A percentile compares a stretch with the other conserved stretches of the same genome.
Evolutionary conservation across 257 asterid genomes (phyloP).

Genomic region (Rehmannia glutinosa): DNA sequence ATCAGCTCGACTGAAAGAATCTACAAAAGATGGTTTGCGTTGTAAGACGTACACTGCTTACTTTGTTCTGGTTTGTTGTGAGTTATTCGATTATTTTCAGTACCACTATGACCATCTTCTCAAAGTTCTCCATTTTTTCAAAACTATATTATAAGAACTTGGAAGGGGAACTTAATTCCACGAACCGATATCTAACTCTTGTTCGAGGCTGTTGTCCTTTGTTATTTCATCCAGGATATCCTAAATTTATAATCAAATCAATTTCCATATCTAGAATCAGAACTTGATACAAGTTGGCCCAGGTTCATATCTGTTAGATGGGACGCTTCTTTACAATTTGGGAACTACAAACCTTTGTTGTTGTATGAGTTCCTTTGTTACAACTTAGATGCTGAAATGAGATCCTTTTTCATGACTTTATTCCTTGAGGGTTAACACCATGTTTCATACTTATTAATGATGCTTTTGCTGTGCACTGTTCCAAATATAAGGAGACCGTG

Average conservation of each 20-base stretch:
- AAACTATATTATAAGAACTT: neutral
- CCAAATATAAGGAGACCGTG: too few species aligned
- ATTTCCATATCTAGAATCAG: neutral
- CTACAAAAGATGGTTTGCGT: conserved; percentile 59
- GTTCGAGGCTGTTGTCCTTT: neutral
- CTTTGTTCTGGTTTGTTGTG: neutral
- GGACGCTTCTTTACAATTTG: too few species aligned
- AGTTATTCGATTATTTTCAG: neutral
- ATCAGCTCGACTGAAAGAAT: conserved; percentile 64
- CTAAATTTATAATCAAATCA: neutral
- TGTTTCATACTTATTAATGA: too few species aligned
- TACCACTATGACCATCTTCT: neutral
- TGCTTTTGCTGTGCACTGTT: too few species aligned
- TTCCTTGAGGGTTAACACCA: too few species aligned
- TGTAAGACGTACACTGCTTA: conserved; percentile 39
- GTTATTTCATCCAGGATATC: neutral
- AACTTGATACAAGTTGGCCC: neutral
- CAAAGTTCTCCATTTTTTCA: neutral
- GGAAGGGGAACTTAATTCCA: neutral
- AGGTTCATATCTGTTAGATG: too few species aligned
- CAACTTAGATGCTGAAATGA: too few species aligned
- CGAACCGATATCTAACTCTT: neutral
- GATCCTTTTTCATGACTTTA: too few species aligned
- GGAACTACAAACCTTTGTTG: too few species aligned
- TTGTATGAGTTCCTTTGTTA: too few species aligned